These are phyloP conservation scores for Copromyces sp. DNA, from an alignment of 495 filamentous ascomycete genomes.

Conservation along the genomic window DNA sequence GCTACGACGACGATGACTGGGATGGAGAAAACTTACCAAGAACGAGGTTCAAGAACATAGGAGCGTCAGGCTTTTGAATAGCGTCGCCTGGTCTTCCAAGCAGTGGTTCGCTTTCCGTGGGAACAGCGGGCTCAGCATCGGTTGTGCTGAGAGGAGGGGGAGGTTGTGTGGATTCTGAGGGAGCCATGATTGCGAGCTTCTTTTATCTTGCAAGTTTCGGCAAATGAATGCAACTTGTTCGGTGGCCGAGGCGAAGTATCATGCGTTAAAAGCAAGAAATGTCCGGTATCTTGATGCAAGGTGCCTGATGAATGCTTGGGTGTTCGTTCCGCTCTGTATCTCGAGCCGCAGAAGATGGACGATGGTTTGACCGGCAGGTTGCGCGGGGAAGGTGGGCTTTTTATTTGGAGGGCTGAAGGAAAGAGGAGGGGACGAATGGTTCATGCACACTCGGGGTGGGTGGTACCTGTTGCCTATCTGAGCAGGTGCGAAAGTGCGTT, in stretches of 20 bases:
- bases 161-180: neutral
- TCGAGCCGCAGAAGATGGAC: neutral
- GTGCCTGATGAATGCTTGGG: neutral
- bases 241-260: neutral
- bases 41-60: constrained; percentile 60
- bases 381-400: neutral
- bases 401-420: neutral
- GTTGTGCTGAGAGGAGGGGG: neutral
- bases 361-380: neutral
- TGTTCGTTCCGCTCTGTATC: neutral
- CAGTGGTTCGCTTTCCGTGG: constrained; percentile 61
- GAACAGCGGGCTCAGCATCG: neutral
- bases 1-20: neutral
- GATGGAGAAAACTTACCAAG: constrained; percentile 46
- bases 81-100: constrained; percentile 66
- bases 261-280: neutral
- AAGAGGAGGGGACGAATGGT: neutral
- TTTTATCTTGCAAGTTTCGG: neutral
- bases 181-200: constrained; percentile 4
- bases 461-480: neutral
- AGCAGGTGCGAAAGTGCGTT: neutral
- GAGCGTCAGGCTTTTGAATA: constrained; percentile 50
- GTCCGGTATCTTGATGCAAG: neutral
- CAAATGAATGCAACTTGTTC: neutral
- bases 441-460: neutral